Evolutionary conservation across 2,329 filamentous ascomycete genomes (phyloP).

Genomic region (Calonectria leucothoes): DNA sequence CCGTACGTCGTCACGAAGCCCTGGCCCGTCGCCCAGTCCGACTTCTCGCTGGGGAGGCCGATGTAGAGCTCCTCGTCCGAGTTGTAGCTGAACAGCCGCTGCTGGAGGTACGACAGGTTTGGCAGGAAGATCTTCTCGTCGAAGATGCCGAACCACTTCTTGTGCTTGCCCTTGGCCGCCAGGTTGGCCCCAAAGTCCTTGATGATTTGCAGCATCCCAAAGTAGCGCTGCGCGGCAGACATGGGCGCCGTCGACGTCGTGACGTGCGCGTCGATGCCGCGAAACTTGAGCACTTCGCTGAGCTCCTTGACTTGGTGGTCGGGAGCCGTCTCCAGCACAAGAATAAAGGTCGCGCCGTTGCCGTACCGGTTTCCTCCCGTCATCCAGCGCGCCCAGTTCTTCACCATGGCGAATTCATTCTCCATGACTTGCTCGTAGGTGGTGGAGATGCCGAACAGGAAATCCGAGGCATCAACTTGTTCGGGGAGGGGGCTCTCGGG

Average conservation of each 20-base stretch:
- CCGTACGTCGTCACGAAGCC: conserved; percentile 55
- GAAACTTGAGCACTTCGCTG: conserved; percentile 43
- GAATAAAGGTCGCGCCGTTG: conserved; percentile 57
- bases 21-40: conserved; percentile 55
- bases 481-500: conserved; percentile 44
- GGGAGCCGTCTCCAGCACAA: conserved; percentile 54
- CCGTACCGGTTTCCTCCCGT: conserved; percentile 53
- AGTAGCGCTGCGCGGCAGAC: conserved; percentile 50
- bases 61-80: conserved; percentile 50
- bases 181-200: conserved; percentile 48
- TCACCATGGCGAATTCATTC: conserved; percentile 52
- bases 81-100: conserved; percentile 50
- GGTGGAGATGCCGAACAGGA: conserved; percentile 58
- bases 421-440: conserved; percentile 54
- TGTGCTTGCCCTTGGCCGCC: conserved; percentile 48
- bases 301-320: conserved; percentile 47
- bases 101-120: conserved; percentile 52
- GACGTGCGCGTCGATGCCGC: conserved; percentile 55
- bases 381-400: conserved; percentile 59
- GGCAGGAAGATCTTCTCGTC: conserved; percentile 62
- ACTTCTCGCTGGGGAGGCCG: conserved; percentile 56
- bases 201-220: conserved; percentile 51
- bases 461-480: conserved; percentile 52
- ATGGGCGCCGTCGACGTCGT: conserved; percentile 44
- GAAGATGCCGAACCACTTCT: conserved; percentile 56